These are phyloP conservation scores for Beta macrorhiza DNA, from an alignment of 179 eudicot species.

Conservation along the genomic window DNA sequence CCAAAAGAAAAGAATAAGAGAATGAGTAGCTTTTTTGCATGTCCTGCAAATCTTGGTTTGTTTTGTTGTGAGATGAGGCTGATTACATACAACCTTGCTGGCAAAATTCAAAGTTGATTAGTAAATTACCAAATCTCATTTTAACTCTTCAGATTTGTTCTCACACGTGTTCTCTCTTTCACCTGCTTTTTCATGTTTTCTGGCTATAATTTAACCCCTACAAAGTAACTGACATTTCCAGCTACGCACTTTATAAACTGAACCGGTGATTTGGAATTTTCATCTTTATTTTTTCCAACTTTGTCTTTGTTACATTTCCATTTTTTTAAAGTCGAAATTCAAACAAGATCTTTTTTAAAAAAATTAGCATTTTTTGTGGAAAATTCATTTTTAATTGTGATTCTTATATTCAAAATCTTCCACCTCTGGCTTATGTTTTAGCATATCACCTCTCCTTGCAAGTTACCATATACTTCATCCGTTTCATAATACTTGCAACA, in stretches of 20 bases:
- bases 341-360: too few relatives aligned
- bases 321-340: neutral
- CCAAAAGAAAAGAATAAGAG: neutral
- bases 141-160: constrained; percentile 32
- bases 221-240: constrained; percentile 34
- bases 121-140: constrained; percentile 33
- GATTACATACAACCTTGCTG: constrained; percentile 17
- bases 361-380: too few relatives aligned
- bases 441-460: too few relatives aligned
- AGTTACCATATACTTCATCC: too few relatives aligned
- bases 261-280: neutral
- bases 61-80: constrained; percentile 14
- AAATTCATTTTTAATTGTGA: too few relatives aligned
- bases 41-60: constrained; percentile 30
- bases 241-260: constrained; percentile 14
- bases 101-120: constrained; percentile 14
- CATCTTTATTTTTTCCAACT: too few relatives aligned
- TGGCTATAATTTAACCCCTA: constrained; percentile 11
- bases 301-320: neutral
- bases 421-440: too few relatives aligned
- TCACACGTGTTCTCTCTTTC: constrained; percentile 38
- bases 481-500: too few relatives aligned
- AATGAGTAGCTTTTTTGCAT: constrained; percentile 13
- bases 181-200: constrained; percentile 27
- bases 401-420: too few relatives aligned